These are phyloP conservation scores for Gossypium gossypioides DNA, from an alignment of 441 rosid species.

Conservation along the genomic window DNA sequence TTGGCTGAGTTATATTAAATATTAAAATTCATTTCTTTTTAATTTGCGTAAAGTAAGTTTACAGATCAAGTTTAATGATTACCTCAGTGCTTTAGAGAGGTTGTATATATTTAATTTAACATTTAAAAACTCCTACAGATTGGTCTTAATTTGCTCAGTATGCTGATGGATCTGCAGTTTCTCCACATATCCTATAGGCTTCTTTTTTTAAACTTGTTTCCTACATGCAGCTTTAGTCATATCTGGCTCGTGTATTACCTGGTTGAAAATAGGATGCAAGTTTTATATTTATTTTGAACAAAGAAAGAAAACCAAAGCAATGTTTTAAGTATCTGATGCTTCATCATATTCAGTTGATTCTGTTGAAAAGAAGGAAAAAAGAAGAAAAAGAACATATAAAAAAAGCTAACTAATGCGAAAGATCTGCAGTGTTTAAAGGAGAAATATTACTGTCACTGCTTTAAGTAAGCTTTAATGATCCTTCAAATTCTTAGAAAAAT, in stretches of 20 bases:
- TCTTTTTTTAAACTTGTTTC: not conserved
- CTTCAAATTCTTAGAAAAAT: not conserved
- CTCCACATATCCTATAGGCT: not conserved
- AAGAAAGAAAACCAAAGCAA: not conserved
- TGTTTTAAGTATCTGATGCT: slow-evolving; percentile 1
- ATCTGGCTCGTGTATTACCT: slow-evolving; percentile 1
- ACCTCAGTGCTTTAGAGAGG: slow-evolving; percentile 1
- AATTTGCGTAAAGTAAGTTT: not conserved
- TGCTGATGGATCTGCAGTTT: not conserved
- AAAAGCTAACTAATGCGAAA: not conserved
- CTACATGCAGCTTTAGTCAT: not conserved
- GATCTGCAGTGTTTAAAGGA: not conserved
- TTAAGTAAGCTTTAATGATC: slow-evolving; percentile 7
- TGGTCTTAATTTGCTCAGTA: not conserved
- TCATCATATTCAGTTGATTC: not conserved
- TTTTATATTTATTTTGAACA: not conserved
- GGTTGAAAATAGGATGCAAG: not conserved
- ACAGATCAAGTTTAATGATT: not conserved
- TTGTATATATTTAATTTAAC: not conserved
- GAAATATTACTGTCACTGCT: not conserved
- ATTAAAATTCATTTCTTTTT: not conserved
- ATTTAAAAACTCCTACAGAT: not conserved
- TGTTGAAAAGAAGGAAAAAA: not conserved
- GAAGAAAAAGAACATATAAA: not conserved
- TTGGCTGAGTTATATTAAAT: not conserved